Evolutionary conservation across 2,329 filamentous ascomycete species (phyloP), one percentile per base, ranked within the genome.

Genomic region (Paraphaeosphaeria sporulosa): DNA sequence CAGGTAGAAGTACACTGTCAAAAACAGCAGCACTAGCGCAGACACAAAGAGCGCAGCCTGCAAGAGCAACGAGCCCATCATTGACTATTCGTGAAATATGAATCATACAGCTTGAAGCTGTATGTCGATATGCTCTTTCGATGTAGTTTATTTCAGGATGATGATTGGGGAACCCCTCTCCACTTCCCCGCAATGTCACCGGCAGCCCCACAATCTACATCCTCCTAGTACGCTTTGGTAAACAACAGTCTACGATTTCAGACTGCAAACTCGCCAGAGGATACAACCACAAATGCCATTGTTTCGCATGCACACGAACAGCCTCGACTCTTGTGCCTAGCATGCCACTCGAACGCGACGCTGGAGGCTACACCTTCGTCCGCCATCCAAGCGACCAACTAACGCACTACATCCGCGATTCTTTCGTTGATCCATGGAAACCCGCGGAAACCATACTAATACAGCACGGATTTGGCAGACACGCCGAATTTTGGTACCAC

Each of bases 391-490:
- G 66, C 59, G 69, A 71, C 32, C 73, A 77, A 62, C 63, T 57
- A n/a, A 69, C 74, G 4, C 71, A 75, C 63, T 75, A 75, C 61
- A 66, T 74, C 25, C 46, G 59, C 30, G 57, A 71, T 55, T 58
- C 66, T 58, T 76, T 73, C 46, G 64, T 65, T 13, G 71, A 72
- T 53, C 72, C 72, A 3, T 77, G 72, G 75, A 75, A 73, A 51
- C 64, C 72, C 1, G 19, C 54, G 50, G 68, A 74, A n/a, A 74
- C 75, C 19, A 72, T 78, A 40, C 60, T 78, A 4, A 76, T 78
- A 19, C 75, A 78, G 40, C 75, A 78, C n/a, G 76, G 76, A 9
- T 78, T 78, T 57, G 75, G 65, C 2, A 69, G 76, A 9, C 71
- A 76, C 55, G 57, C 71, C 3, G 68, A 58, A 8, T 76, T 77